Evolutionary conservation across 805 yeast species (phyloP), one percentile per base, ranked within the genome.

Genomic region (Cephaloascus albidus): DNA sequence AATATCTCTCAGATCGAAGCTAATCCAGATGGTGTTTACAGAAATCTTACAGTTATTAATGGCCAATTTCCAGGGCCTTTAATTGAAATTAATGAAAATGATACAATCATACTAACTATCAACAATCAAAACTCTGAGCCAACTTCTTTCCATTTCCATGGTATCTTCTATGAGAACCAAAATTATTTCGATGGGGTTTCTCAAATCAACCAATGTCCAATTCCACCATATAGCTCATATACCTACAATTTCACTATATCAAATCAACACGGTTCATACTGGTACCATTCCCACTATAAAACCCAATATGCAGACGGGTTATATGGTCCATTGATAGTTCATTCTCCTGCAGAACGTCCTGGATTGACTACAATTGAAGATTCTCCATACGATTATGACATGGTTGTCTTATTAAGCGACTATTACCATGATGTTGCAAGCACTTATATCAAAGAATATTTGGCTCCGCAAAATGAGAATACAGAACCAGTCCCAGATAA

Each of bases 1-100:
- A 16, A 31, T n/a, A n/a, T 31, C 16, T 31, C 33, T 8, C 18
- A 16, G 33, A 16, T 31, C 10, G 33, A 31, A 16, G 33, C 18
- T 14, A n/a, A 14, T 31, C 33, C 33, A 31, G 33, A 31, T n/a
- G 33, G 33, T 10, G 33, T 31, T 8, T 41, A 31, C 20, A 56
- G 74, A 45, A 58, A 58, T 8, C 69, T 70, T 16, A 61, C 68
- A 45, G 65, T 72, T 3, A 60, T 71, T 44, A 70, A 70, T 44
- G 72, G 69, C 6, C 52, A 59, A 36, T 51, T 33, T 36, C 55
- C 55, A 3, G 53, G 49, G 15, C 55, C 55, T 14, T 36, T 47
- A 18, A 36, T 51, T 10, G 50, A 45, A 36, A 48, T 47, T 14
- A 46, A 48, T 20, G 28, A 44, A 1, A 53, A 53, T 8, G 53